These are phyloP conservation scores for Chamaecyparis obtusa DNA, from an alignment of 75 land plant species.

Conservation along the genomic window DNA sequence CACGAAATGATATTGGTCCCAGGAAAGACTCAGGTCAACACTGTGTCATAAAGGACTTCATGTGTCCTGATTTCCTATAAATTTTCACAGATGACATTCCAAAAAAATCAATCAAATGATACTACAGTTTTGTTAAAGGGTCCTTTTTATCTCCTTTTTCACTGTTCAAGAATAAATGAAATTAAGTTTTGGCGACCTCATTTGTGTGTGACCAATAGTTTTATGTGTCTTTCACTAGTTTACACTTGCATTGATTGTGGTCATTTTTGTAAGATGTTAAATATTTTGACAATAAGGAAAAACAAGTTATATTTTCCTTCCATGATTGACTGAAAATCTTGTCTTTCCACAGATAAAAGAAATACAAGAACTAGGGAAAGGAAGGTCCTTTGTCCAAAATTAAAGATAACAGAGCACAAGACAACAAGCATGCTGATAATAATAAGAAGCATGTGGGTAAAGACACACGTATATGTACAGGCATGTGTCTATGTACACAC, in stretches of 20 bases:
- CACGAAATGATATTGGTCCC: neutral
- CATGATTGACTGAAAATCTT: neutral
- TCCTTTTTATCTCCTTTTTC: neutral
- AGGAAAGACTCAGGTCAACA: neutral
- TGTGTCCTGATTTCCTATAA: neutral
- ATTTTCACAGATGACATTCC: neutral
- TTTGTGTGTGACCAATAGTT: too few relatives aligned
- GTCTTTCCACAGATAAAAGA: neutral
- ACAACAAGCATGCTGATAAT: neutral
- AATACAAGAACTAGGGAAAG: neutral
- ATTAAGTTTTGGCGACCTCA: neutral
- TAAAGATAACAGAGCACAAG: neutral
- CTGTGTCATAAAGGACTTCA: neutral
- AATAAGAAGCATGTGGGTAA: neutral
- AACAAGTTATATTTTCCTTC: neutral
- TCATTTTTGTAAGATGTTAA: too few relatives aligned
- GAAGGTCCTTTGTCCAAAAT: too few relatives aligned
- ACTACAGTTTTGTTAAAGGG: neutral
- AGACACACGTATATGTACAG: neutral
- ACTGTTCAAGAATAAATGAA: neutral
- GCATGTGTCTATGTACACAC: neutral
- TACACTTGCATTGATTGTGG: too few relatives aligned
- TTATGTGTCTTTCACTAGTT: too few relatives aligned
- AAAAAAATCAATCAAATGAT: neutral
- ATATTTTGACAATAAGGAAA: neutral